Percentiles rank a stretch among this genome's conserved stretches.
phyloP scores from a whole-genome alignment of 2,329 filamentous ascomycete species.

The Aspergillus felis region DNA sequence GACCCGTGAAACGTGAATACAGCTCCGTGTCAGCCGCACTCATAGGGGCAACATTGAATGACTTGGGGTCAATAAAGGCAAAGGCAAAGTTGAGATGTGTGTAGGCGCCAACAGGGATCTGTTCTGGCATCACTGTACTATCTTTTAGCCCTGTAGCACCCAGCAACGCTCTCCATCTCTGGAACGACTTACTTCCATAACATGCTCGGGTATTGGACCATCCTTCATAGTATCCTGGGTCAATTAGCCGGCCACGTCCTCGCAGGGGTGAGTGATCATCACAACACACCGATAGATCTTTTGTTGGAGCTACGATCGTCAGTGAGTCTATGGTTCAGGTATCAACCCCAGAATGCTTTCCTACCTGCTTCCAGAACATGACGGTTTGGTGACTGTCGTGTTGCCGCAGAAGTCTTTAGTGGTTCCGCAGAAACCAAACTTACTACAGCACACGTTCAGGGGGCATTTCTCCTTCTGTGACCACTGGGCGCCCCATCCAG shows the following conservation, averaged over 20 bases:
- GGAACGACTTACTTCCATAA: conserved; percentile 14
- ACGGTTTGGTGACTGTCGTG: conserved; percentile 2
- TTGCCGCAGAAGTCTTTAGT: conserved; percentile 6
- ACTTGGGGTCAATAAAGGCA: conserved; percentile 38
- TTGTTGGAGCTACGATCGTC: too few relatives aligned
- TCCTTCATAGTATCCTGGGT: conserved; percentile 34
- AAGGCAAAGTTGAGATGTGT: conserved; percentile 41
- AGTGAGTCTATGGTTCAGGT: too few relatives aligned
- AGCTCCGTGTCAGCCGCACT: too few relatives aligned
- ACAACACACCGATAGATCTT: too few relatives aligned
- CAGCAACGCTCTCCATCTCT: background rate
- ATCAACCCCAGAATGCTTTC: too few relatives aligned
- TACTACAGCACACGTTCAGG: conserved; percentile 3
- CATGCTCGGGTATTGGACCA: conserved; percentile 19
- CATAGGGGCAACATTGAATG: conserved; percentile 27
- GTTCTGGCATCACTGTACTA: conserved; percentile 10
- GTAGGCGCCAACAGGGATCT: conserved; percentile 20
- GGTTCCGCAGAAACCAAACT: conserved; percentile 3
- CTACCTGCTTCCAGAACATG: too few relatives aligned
- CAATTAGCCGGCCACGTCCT: conserved; percentile 4
- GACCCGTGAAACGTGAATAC: too few relatives aligned
- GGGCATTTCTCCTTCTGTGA: too few relatives aligned
- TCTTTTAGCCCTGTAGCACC: background rate
- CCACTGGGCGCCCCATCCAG: too few relatives aligned
- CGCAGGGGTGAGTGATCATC: too few relatives aligned